phyloP scores from a whole-genome alignment of 805 yeast species.

The Blastobotrys muscicola region DNA sequence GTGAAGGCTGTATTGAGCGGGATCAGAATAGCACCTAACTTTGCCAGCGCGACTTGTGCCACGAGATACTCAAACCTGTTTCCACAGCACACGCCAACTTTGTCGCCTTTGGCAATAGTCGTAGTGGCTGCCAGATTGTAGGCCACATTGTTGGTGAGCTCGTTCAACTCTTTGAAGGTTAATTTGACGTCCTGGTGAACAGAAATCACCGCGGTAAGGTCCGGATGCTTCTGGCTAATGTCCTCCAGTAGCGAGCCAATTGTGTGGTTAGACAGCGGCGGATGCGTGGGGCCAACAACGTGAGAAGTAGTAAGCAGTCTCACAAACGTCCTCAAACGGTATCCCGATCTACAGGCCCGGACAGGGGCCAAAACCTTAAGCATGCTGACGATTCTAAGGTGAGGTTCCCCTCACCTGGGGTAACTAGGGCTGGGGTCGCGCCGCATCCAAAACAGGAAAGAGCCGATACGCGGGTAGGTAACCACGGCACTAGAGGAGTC shows the following conservation, averaged over 20 bases:
- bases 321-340: no score
- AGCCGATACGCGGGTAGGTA: no score
- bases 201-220: constrained; percentile 17
- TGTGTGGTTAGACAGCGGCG: constrained; percentile 9
- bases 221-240: constrained; percentile 9
- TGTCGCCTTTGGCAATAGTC: constrained; percentile 17
- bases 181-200: constrained; percentile 13
- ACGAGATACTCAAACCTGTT: constrained; percentile 24
- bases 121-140: constrained; percentile 11
- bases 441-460: no score
- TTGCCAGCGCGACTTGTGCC: constrained; percentile 21
- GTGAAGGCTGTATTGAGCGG: constrained; percentile 26
- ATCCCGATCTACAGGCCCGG: no score
- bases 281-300: constrained; percentile 11
- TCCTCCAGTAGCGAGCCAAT: constrained; percentile 11
- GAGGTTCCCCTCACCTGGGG: no score
- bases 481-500: no score
- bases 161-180: constrained; percentile 15
- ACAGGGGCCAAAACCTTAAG: no score
- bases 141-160: constrained; percentile 13
- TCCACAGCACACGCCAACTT: constrained; percentile 23
- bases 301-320: constrained; percentile 2
- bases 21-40: constrained; percentile 22
- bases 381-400: no score
- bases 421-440: no score